Conservation (phyloP, 148 eudicot genomes). For the Oxyria digyna region DNA sequence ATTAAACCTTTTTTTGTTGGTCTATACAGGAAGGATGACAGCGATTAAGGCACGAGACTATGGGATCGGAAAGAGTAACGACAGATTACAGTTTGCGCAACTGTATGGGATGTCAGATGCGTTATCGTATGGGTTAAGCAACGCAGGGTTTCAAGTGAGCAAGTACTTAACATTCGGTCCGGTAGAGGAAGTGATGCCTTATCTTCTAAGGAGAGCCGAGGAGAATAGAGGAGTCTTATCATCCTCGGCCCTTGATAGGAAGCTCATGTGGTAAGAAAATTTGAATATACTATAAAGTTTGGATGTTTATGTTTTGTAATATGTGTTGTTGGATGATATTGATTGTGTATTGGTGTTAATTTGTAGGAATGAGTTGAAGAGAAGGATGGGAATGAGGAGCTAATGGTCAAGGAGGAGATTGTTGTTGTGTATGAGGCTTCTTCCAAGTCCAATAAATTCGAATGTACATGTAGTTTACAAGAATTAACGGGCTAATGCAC, state of each 20-base stretch:
- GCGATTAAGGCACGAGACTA: slow-evolving; percentile 44
- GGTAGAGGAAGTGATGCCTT: slow-evolving; percentile 70
- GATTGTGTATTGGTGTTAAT: neutral
- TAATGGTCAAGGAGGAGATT: slow-evolving; percentile 5
- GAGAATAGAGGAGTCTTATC: slow-evolving; percentile 81
- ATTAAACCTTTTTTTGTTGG: neutral
- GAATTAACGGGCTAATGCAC: neutral
- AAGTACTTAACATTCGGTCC: slow-evolving; percentile 89
- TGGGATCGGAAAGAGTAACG: slow-evolving; percentile 40
- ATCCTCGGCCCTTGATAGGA: slow-evolving; percentile 50
- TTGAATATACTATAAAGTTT: neutral
- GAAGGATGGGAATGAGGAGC: slow-evolving; percentile 26
- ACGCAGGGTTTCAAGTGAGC: slow-evolving; percentile 90
- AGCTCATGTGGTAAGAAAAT: slow-evolving; percentile 53
- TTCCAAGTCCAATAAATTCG: neutral
- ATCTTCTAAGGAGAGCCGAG: slow-evolving; percentile 76
- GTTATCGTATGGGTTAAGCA: slow-evolving; percentile 51
- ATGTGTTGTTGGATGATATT: neutral
- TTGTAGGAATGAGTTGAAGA: slow-evolving; percentile 54
- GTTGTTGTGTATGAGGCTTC: neutral
- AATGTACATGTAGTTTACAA: neutral
- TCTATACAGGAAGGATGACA: slow-evolving; percentile 44
- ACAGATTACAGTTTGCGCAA: slow-evolving; percentile 71
- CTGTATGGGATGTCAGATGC: slow-evolving; percentile 87
- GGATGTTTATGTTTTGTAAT: neutral